phyloP scores from a whole-genome alignment of 139 green algal species.

The Micromonas pusilla region DNA sequence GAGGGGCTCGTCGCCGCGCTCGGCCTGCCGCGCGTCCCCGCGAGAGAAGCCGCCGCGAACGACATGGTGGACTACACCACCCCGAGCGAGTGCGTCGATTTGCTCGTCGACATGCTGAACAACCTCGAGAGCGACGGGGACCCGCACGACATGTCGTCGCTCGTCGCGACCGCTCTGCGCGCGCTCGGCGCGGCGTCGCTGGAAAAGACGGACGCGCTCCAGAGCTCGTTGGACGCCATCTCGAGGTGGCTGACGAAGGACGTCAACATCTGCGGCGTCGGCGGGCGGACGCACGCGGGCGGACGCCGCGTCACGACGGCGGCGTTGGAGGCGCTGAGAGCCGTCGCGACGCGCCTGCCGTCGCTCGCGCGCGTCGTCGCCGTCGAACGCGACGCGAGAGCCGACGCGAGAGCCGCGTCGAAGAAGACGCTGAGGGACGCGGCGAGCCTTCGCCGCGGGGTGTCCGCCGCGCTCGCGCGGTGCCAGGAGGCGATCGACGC shows the following conservation, averaged over 20 bases:
- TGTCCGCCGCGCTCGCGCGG: too few species aligned
- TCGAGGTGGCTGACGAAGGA: background rate
- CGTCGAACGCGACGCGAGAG: background rate
- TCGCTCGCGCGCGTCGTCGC: background rate
- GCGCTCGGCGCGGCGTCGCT: background rate
- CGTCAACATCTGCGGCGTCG: background rate
- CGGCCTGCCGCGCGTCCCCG: background rate
- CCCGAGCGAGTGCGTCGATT: background rate
- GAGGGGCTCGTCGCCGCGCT: constrained; percentile 3
- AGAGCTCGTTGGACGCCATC: background rate
- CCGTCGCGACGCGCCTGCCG: background rate
- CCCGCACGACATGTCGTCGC: background rate
- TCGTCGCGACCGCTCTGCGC: background rate
- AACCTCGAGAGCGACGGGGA: background rate
- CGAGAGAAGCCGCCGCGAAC: too few species aligned
- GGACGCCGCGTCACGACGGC: background rate
- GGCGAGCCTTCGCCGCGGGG: too few species aligned
- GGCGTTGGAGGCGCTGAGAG: background rate
- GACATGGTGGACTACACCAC: background rate
- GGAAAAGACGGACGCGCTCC: background rate
- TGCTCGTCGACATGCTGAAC: background rate
- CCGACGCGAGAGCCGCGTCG: background rate
- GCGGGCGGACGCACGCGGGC: background rate
- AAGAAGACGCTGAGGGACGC: too few species aligned
- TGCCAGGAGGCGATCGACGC: too few species aligned